Percentiles rank a stretch among this genome's conserved stretches.
Conservation (phyloP, 2,329 filamentous ascomycete species). For the Emergomyces orientalis region DNA sequence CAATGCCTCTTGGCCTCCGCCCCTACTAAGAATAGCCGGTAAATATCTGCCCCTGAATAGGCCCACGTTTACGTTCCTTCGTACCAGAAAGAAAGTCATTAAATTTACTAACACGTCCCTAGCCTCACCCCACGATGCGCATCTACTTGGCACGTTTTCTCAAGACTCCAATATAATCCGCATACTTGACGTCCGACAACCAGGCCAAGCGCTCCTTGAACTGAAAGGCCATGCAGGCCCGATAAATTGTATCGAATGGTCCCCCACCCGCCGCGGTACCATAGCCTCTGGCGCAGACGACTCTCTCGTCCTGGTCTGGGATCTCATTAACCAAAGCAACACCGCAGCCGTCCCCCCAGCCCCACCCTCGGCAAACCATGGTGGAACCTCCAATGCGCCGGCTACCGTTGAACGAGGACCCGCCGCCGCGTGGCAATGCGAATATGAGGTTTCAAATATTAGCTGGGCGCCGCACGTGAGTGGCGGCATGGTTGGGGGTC, state of each 20-base stretch:
- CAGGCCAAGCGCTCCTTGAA: slow-evolving; percentile 87
- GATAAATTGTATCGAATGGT: slow-evolving; percentile 95
- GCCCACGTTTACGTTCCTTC: background rate
- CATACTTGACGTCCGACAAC: slow-evolving; percentile 91
- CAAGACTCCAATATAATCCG: slow-evolving; percentile 86
- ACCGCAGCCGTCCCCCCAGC: slow-evolving; percentile 39
- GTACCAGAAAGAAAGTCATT: background rate
- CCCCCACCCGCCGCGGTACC: slow-evolving; percentile 72
- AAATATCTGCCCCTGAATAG: slow-evolving; percentile 15
- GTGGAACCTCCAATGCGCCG: slow-evolving; percentile 12
- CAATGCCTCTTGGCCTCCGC: slow-evolving; percentile 49
- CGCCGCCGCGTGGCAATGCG: slow-evolving; percentile 38
- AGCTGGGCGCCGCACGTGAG: slow-evolving; percentile 39
- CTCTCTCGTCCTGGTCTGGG: slow-evolving; percentile 85
- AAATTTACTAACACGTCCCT: slow-evolving; percentile 9
- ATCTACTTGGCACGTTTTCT: slow-evolving; percentile 94
- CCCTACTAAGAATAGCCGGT: slow-evolving; percentile 37
- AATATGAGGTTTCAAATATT: slow-evolving; percentile 40
- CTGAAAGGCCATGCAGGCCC: slow-evolving; percentile 77
- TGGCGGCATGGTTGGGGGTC: slow-evolving; percentile 27
- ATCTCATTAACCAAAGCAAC: slow-evolving; percentile 63
- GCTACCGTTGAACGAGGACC: slow-evolving; percentile 36
- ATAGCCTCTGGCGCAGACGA: slow-evolving; percentile 90
- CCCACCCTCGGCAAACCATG: slow-evolving; percentile 14
- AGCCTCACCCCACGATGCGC: slow-evolving; percentile 90